Conservation (phyloP, 2,329 filamentous ascomycete species). For the Ophiosphaerella herpotricha region DNA sequence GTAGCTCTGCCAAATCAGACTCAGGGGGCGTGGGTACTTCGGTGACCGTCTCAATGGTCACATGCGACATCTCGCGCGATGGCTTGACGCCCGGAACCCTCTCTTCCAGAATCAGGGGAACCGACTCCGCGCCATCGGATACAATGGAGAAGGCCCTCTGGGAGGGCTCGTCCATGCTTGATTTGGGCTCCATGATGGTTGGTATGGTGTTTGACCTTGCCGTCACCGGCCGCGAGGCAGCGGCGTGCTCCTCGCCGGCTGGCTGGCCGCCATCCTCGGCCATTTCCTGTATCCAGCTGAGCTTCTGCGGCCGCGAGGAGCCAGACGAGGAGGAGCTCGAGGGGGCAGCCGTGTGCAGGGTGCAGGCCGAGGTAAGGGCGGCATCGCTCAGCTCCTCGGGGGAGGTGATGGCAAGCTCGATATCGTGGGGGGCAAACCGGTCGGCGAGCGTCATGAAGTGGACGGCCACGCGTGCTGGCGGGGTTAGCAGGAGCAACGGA, state of each 20-base stretch:
- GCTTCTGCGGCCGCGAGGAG: conserved; percentile 71
- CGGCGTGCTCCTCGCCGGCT: conserved; percentile 18
- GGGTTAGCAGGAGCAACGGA: conserved; percentile 20
- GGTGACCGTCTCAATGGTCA: conserved; percentile 25
- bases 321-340: conserved; percentile 85
- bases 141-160: conserved; percentile 10
- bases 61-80: conserved; percentile 24
- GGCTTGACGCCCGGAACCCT: conserved; percentile 7
- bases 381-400: conserved; percentile 84
- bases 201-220: conserved; percentile 27
- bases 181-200: conserved; percentile 27
- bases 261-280: conserved; percentile 69
- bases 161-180: conserved; percentile 8
- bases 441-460: conserved; percentile 67
- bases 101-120: conserved; percentile 19
- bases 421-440: conserved; percentile 83
- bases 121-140: conserved; percentile 20
- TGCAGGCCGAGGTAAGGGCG: conserved; percentile 84
- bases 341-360: conserved; percentile 82
- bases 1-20: conserved; percentile 22
- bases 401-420: conserved; percentile 74
- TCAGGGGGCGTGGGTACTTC: conserved; percentile 27
- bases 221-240: conserved; percentile 23
- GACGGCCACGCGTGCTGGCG: conserved; percentile 76
- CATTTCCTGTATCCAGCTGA: conserved; percentile 94